phyloP scores from a whole-genome alignment of 2,329 filamentous ascomycete genomes.

The Pestalotiopsis sp. region DNA sequence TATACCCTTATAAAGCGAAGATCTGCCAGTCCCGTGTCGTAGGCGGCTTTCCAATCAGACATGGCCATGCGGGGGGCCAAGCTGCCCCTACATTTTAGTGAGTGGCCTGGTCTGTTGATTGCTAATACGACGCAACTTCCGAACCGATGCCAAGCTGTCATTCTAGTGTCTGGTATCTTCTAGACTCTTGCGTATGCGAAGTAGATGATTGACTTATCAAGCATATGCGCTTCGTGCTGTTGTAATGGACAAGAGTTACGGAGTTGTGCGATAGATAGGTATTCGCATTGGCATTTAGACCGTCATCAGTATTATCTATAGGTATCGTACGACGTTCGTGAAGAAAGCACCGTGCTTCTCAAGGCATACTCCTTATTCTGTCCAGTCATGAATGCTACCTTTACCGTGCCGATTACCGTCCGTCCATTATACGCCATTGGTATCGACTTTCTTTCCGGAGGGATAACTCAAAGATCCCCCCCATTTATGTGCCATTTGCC shows the following conservation, averaged over 20 bases:
- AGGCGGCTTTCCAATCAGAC: neutral
- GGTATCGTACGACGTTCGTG: neutral
- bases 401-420: neutral
- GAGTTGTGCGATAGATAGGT: neutral
- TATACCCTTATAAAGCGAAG: neutral
- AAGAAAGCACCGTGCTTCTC: neutral
- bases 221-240: neutral
- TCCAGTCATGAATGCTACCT: neutral
- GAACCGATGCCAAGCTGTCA: neutral
- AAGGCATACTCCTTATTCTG: neutral
- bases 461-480: neutral
- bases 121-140: neutral
- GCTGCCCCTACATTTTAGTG: neutral
- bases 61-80: neutral
- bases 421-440: neutral
- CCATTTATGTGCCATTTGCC: neutral
- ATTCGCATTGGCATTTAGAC: neutral
- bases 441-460: neutral
- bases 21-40: neutral
- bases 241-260: neutral
- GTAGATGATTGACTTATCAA: neutral
- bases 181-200: neutral
- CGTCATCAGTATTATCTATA: neutral
- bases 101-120: neutral
- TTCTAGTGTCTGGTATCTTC: neutral